A percentile compares a stretch with the other conserved stretches of the same genome.
These are phyloP conservation scores for Omphalea diandra DNA, from an alignment of 441 rosid species.

Conservation along the genomic window DNA sequence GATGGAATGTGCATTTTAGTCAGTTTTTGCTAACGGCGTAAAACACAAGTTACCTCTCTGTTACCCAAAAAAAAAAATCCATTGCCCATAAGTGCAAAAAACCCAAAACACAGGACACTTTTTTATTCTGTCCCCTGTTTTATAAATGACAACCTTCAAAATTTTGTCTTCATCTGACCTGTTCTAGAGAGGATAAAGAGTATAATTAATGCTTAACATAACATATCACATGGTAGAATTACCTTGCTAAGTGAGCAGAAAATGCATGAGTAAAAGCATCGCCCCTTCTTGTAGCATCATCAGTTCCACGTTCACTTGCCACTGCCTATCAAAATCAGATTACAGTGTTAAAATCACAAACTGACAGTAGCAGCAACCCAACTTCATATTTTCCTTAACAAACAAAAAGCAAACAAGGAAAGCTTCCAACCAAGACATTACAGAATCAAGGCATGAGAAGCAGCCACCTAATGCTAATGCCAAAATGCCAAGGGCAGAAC, in stretches of 20 bases:
- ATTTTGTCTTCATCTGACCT: too few species aligned
- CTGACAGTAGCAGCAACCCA: slow-evolving; percentile 5
- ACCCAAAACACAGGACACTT: too few species aligned
- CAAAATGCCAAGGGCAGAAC: background rate
- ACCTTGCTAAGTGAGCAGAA: slow-evolving; percentile 99
- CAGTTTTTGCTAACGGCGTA: too few species aligned
- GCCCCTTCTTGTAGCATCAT: slow-evolving; percentile 97
- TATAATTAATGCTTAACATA: background rate
- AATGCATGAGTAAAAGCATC: slow-evolving; percentile 99
- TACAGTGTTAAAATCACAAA: slow-evolving; percentile 12
- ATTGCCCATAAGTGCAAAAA: too few species aligned
- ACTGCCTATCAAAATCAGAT: slow-evolving; percentile 67
- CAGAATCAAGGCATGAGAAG: background rate
- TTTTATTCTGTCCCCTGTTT: too few species aligned
- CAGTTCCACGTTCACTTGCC: slow-evolving; percentile 99
- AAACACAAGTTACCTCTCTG: too few species aligned
- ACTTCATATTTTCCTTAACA: background rate
- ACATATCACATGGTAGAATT: slow-evolving; percentile 4
- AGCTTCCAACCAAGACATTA: background rate
- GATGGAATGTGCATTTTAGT: too few species aligned
- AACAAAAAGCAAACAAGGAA: background rate
- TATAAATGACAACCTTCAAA: too few species aligned
- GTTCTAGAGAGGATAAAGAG: background rate
- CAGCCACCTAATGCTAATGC: background rate
- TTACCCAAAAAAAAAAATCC: too few species aligned